Base-by-base conservation (phyloP, 257 asterid genomes). In the Cordia subcordata region DNA sequence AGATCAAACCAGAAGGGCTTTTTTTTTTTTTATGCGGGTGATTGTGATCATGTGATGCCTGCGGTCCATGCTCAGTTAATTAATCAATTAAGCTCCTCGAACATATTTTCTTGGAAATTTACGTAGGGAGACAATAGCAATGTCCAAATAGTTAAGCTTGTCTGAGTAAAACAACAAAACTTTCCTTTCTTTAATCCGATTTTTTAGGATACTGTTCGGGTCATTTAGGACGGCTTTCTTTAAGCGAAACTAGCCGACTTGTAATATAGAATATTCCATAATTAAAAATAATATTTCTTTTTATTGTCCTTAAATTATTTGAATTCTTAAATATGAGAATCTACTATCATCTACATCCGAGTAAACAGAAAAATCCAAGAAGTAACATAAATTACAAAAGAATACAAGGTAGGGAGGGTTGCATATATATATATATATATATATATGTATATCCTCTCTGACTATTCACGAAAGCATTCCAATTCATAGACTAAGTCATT, bases 111-210 rank as follows among this genome's bases (percentile, higher is more conserved):
- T 1, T 27, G 3, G 35, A 27, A 27, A 27, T 27, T 27, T 27
- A 6, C 35, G 35, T 27, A 27, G 35, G 35, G 53, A 49, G 54
- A 49, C 54, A 49, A 49, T 49, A 49, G 54, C 54, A 49, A 49
- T 49, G 54, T 49, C 54, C 54, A 49, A 17, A 49, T 19, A n/a
- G 18, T 47, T n/a, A 47, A 18, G 15, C 2, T 19, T 47, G 17
- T 14, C 1, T 4, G n/a, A 15, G 19, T 16, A 16, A 45, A 45
- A 49, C 22, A 49, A 49, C 53, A 49, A 9, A 8, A 13, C 16
- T 0, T 1, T n/a, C n/a, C n/a, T 15, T 5, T 16, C 16, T 49
- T 49, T 16, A 49, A 12, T n/a, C 11, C 11, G 16, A 49, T 17
- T 15, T n/a, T n/a, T 21, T 8, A 49, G 54, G 11, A 49, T 49